Evolutionary conservation across 164 flowering plant species (phyloP).

Genomic region (Nymphaea colorata): DNA sequence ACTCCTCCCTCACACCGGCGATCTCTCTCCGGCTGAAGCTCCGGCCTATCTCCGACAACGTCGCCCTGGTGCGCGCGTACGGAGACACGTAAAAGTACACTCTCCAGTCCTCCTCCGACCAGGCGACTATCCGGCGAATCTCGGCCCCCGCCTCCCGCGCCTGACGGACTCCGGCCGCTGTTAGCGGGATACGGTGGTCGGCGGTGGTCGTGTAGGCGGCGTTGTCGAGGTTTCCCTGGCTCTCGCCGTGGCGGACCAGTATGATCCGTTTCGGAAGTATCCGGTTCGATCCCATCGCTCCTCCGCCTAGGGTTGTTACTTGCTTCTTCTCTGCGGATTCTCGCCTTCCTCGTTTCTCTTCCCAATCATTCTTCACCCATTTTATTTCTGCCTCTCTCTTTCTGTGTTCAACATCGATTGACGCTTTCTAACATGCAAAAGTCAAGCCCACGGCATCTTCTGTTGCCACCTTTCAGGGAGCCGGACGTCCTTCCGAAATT

Average conservation of each 20-base stretch:
- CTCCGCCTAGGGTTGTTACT: conserved; percentile 3
- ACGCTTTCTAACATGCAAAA: too few species aligned
- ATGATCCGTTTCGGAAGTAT: conserved; percentile 65
- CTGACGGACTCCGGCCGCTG: conserved; percentile 43
- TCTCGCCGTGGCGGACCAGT: conserved; percentile 85
- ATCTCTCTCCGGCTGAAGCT: conserved; percentile 38
- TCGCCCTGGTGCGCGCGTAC: conserved; percentile 63
- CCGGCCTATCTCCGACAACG: conserved; percentile 71
- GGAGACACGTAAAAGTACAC: conserved; percentile 94
- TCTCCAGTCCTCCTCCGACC: conserved; percentile 24
- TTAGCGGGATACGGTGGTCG: conserved; percentile 67
- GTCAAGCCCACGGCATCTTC: background rate
- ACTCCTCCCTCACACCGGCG: conserved; percentile 89
- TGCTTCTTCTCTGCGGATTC: background rate
- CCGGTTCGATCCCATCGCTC: conserved; percentile 2
- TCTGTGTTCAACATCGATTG: background rate
- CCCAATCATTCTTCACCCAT: background rate
- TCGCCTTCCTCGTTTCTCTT: background rate
- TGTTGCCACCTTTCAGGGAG: background rate
- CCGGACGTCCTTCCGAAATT: background rate
- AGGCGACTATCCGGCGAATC: conserved; percentile 29
- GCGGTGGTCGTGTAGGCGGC: conserved; percentile 67
- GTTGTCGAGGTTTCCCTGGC: conserved; percentile 61
- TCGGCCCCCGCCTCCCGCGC: conserved; percentile 43
- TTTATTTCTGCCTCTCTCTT: background rate